A percentile compares a stretch with the other conserved stretches of the same genome.
phyloP scores from a whole-genome alignment of 495 filamentous ascomycete species.

The Penicillium riverlandense region DNA sequence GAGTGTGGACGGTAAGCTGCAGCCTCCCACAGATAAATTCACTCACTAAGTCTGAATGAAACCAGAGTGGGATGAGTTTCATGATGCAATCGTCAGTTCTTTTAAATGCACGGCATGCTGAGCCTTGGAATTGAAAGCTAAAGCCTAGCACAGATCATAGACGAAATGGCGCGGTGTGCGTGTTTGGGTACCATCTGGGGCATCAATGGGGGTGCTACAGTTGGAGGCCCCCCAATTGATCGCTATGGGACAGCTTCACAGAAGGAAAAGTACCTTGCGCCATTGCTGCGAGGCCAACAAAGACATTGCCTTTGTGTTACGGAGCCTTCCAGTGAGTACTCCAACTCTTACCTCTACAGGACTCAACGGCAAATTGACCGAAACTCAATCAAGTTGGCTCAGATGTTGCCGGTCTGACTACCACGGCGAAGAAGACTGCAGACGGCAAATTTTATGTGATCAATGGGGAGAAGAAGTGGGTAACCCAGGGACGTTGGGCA shows the following conservation, averaged over 20 bases:
- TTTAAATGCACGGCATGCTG: neutral
- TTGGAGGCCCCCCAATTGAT: constrained; percentile 8
- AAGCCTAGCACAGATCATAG: constrained; percentile 5
- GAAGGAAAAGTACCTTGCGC: constrained; percentile 7
- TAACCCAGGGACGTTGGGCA: constrained; percentile 61
- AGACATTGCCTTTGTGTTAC: constrained; percentile 9
- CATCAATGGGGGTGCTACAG: constrained; percentile 10
- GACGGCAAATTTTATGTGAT: constrained; percentile 69
- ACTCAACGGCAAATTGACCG: neutral
- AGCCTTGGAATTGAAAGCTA: neutral
- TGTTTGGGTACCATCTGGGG: constrained; percentile 10
- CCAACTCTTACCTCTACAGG: neutral
- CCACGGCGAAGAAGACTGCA: constrained; percentile 59
- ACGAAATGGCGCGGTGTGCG: constrained; percentile 10
- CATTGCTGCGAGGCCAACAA: constrained; percentile 7
- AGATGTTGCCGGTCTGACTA: constrained; percentile 65
- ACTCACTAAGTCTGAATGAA: neutral
- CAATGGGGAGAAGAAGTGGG: constrained; percentile 77
- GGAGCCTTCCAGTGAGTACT: constrained; percentile 5
- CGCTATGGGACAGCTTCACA: constrained; percentile 6
- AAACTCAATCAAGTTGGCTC: constrained; percentile 33
- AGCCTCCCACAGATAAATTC: too few relatives aligned
- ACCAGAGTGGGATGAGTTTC: constrained; percentile 9
- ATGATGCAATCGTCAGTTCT: constrained; percentile 8
- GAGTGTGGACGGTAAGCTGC: constrained; percentile 5